phyloP scores from a whole-genome alignment of 2,329 filamentous ascomycete genomes.

The Phyllosticta citrichinensis region DNA sequence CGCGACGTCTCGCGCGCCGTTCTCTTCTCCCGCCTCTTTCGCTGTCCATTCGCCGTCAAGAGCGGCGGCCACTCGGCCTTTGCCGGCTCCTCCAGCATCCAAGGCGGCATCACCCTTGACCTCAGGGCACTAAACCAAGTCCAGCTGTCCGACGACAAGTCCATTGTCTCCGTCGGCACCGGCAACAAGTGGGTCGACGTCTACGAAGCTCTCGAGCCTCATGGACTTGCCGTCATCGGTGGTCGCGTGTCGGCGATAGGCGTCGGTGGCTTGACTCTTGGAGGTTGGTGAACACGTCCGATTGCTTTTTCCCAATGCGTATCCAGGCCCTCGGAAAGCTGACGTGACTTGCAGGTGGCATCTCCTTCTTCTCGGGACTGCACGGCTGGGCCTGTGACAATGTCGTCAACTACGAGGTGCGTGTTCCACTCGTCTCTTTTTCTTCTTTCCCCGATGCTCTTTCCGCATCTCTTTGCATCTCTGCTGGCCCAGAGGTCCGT shows the following conservation, averaged over 20 bases:
- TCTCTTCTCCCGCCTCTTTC: constrained; percentile 11
- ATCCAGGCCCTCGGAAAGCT: neutral
- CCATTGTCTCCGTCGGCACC: constrained; percentile 18
- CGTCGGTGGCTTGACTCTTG: constrained; percentile 24
- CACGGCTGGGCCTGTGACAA: constrained; percentile 27
- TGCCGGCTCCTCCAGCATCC: constrained; percentile 32
- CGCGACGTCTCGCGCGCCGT: constrained; percentile 11
- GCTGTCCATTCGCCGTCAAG: constrained; percentile 34
- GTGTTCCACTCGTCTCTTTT: neutral
- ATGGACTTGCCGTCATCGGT: constrained; percentile 19
- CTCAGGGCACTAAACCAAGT: constrained; percentile 25
- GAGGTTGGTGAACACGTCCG: constrained; percentile 20
- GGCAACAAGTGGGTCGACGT: constrained; percentile 25
- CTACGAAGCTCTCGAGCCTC: constrained; percentile 18
- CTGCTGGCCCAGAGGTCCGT: neutral
- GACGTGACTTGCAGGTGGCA: constrained; percentile 19
- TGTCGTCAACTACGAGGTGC: constrained; percentile 26
- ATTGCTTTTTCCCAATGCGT: neutral
- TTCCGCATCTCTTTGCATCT: neutral
- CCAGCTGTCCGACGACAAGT: constrained; percentile 17
- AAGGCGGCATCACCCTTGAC: constrained; percentile 34
- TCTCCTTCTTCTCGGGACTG: constrained; percentile 22
- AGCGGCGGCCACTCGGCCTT: constrained; percentile 35
- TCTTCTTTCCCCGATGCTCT: constrained; percentile 5
- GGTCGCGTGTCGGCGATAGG: constrained; percentile 22